phyloP scores from a whole-genome alignment of 805 yeast genomes.

The Hanseniaspora mollemarum region DNA sequence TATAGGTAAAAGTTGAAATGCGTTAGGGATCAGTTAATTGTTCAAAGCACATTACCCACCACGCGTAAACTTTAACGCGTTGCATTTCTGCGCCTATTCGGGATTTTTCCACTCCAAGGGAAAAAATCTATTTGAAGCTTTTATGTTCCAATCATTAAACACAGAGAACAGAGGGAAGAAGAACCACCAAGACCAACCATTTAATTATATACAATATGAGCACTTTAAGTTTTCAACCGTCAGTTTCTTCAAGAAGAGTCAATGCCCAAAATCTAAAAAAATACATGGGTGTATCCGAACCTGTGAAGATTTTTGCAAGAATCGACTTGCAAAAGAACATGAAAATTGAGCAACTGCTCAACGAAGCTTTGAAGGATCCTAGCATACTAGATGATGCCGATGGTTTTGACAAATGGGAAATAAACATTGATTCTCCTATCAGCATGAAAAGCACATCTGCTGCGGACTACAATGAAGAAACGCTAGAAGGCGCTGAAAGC shows the following conservation, averaged over 20 bases:
- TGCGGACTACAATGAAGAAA: background rate
- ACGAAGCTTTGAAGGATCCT: constrained; percentile 3
- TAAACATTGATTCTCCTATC: constrained; percentile 12
- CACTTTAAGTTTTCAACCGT: constrained; percentile 5
- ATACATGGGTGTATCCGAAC: constrained; percentile 13
- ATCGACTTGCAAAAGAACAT: constrained; percentile 12
- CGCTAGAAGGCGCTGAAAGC: background rate
- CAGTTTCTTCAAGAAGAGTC: constrained; percentile 16
- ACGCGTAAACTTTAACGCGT: background rate
- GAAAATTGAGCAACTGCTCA: constrained; percentile 8
- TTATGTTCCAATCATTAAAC: no score
- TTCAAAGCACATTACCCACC: no score
- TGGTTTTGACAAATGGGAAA: constrained; percentile 13
- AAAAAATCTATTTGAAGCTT: no score
- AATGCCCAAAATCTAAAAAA: constrained; percentile 14
- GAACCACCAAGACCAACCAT: background rate
- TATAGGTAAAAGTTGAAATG: background rate
- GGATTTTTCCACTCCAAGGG: no score
- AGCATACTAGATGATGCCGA: constrained; percentile 3
- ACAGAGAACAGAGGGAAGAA: background rate
- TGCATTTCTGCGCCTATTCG: background rate
- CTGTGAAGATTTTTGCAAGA: constrained; percentile 14
- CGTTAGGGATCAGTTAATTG: background rate
- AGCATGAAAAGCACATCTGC: background rate
- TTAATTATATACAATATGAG: background rate